Evolutionary conservation across 2,329 filamentous ascomycete genomes (phyloP).

Genomic region (Hypoxylon sp.): DNA sequence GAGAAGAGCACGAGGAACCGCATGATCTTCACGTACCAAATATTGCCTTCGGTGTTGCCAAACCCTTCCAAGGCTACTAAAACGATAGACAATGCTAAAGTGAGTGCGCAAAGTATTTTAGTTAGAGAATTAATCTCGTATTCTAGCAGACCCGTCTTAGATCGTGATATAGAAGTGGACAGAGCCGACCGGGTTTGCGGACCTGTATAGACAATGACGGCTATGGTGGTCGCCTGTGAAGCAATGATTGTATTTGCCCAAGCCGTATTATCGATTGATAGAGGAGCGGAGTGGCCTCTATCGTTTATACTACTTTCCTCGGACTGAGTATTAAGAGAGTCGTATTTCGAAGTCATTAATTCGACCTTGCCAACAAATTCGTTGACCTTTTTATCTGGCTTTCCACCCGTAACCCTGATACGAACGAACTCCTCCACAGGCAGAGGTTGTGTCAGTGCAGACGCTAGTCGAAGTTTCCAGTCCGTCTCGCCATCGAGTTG

Average conservation of each 20-base stretch:
- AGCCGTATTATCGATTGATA: slow-evolving; percentile 96
- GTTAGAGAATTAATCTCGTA: slow-evolving; percentile 97
- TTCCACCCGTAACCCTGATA: slow-evolving; percentile 82
- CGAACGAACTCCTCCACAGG: slow-evolving; percentile 78
- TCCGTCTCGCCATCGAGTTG: slow-evolving; percentile 98
- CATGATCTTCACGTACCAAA: slow-evolving; percentile 98
- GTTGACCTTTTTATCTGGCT: slow-evolving; percentile 94
- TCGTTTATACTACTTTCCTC: slow-evolving; percentile 55
- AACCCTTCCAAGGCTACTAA: slow-evolving; percentile 92
- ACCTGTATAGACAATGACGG: slow-evolving; percentile 94
- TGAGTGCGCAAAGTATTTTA: slow-evolving; percentile 94
- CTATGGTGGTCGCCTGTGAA: slow-evolving; percentile 89
- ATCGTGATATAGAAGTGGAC: slow-evolving; percentile 91
- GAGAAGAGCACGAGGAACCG: slow-evolving; percentile 98
- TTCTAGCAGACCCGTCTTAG: slow-evolving; percentile 93
- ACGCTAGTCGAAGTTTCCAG: slow-evolving; percentile 95
- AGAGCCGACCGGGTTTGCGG: slow-evolving; percentile 93
- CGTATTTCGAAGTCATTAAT: slow-evolving; percentile 70
- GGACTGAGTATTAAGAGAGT: slow-evolving; percentile 62
- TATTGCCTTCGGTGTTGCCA: slow-evolving; percentile 72
- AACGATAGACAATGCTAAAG: slow-evolving; percentile 85
- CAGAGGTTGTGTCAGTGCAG: slow-evolving; percentile 86
- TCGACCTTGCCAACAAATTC: slow-evolving; percentile 94
- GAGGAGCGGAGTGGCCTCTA: slow-evolving; percentile 72
- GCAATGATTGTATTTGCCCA: slow-evolving; percentile 99